phyloP scores from a whole-genome alignment of 1,284 basidiomycete species.

The Marasmius oreades region DNA sequence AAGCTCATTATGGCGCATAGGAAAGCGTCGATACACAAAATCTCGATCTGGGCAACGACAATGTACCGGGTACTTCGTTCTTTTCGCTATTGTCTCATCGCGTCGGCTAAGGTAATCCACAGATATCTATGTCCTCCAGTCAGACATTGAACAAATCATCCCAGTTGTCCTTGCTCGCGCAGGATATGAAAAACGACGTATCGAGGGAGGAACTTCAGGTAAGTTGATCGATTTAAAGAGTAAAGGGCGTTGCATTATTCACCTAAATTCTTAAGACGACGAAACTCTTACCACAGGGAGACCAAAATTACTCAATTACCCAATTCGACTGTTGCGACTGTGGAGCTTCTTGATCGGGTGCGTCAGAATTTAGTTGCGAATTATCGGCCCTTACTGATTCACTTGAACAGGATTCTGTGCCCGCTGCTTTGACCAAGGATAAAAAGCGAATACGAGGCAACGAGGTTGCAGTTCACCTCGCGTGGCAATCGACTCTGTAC shows the following conservation, averaged over 20 bases:
- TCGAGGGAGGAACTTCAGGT: conserved; percentile 47
- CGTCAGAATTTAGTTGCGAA: conserved; percentile 7
- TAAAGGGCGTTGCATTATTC: conserved; percentile 4
- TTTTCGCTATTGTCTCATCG: conserved; percentile 3
- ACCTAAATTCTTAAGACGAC: conserved; percentile 33
- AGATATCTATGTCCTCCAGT: conserved; percentile 59
- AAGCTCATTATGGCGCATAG: conserved; percentile 23
- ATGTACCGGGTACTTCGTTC: conserved; percentile 31
- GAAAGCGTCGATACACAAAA: conserved; percentile 34
- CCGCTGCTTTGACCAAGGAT: conserved; percentile 88
- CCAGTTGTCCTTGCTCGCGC: conserved; percentile 65
- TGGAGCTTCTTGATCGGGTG: conserved; percentile 77
- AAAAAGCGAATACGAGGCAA: conserved; percentile 77
- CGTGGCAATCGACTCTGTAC: conserved; percentile 94
- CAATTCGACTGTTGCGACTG: conserved; percentile 64
- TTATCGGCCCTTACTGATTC: background rate
- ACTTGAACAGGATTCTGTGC: conserved; percentile 66
- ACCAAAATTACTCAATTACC: conserved; percentile 65
- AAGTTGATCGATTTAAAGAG: conserved; percentile 7
- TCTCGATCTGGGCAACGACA: conserved; percentile 30
- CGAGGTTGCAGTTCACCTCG: conserved; percentile 82
- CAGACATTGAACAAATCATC: conserved; percentile 65
- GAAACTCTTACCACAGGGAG: conserved; percentile 61
- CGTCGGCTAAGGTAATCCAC: conserved; percentile 3
- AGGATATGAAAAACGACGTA: conserved; percentile 55